Evolutionary conservation across 2,329 filamentous ascomycete species (phyloP).

Genomic region (Fusarium subtropicale): DNA sequence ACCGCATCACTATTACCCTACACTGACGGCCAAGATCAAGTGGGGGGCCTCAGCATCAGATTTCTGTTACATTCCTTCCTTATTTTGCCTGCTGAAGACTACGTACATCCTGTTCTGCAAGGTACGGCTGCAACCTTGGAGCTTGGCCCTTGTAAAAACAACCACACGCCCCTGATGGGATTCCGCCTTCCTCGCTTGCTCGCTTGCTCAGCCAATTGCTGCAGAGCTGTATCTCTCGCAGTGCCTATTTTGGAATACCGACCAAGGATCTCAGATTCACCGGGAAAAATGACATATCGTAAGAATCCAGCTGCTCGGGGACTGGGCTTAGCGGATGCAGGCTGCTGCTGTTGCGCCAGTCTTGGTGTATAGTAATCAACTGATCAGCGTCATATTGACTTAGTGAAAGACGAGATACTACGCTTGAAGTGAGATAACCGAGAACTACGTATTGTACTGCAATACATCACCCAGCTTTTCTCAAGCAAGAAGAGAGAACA

Average conservation of each 20-base stretch:
- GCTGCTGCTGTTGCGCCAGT: not conserved
- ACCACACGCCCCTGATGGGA: constrained; percentile 7
- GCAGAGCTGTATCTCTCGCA: constrained; percentile 15
- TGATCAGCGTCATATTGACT: not conserved
- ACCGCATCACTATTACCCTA: constrained; percentile 1
- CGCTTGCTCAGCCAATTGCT: constrained; percentile 19
- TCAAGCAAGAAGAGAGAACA: not conserved
- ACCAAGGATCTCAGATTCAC: constrained; percentile 35
- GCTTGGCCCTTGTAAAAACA: constrained; percentile 1
- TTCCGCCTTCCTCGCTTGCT: not conserved
- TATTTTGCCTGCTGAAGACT: not conserved
- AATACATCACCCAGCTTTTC: not conserved
- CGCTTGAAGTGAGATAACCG: not conserved
- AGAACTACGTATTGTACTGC: not conserved
- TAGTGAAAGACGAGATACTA: not conserved
- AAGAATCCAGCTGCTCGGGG: constrained; percentile 28
- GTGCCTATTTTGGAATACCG: constrained; percentile 26
- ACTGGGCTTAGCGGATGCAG: not conserved
- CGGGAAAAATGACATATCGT: constrained; percentile 30
- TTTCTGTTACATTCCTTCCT: constrained; percentile 5
- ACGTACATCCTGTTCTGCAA: constrained; percentile 20
- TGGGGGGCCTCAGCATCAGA: constrained; percentile 15
- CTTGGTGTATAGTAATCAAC: not conserved
- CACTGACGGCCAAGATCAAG: constrained; percentile 4
- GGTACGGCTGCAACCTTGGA: constrained; percentile 33